Evolutionary conservation across 2,329 filamentous ascomycete genomes (phyloP).

Genomic region (Stagonosporopsis chrysanthemi): DNA sequence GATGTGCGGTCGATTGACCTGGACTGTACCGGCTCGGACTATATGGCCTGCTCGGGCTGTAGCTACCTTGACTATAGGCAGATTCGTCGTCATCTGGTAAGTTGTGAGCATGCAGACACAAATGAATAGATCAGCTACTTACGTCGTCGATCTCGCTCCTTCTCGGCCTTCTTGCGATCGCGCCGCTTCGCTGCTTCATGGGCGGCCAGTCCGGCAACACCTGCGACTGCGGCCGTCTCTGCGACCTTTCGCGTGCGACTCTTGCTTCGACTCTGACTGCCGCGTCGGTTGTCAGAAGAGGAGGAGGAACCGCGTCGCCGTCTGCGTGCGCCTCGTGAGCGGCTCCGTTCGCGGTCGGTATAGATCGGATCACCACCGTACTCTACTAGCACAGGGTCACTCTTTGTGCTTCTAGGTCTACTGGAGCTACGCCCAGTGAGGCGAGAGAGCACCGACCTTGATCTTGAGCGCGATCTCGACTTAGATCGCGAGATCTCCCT

Average conservation of each 20-base stretch:
- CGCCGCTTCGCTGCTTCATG: conserved; percentile 64
- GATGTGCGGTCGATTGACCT: conserved; percentile 44
- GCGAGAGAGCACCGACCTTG: conserved; percentile 56
- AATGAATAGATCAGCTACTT: conserved; percentile 41
- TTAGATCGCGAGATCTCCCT: conserved; percentile 55
- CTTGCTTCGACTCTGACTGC: conserved; percentile 53
- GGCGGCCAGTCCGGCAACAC: conserved; percentile 64
- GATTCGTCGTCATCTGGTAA: conserved; percentile 45
- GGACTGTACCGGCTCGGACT: conserved; percentile 33
- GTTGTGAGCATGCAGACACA: conserved; percentile 29
- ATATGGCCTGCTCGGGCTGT: conserved; percentile 33
- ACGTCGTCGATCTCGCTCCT: conserved; percentile 60
- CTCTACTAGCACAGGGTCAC: conserved; percentile 65
- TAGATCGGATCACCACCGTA: conserved; percentile 70
- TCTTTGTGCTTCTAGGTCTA: conserved; percentile 53
- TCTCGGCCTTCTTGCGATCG: conserved; percentile 63
- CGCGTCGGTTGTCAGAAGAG: conserved; percentile 51
- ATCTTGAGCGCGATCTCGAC: conserved; percentile 53
- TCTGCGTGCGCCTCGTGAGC: conserved; percentile 44
- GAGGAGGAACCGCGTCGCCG: conserved; percentile 54
- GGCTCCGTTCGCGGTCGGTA: conserved; percentile 54
- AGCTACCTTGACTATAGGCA: conserved; percentile 45
- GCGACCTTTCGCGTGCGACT: conserved; percentile 61
- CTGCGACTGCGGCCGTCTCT: conserved; percentile 64
- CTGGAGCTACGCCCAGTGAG: conserved; percentile 41